Evolutionary conservation across 2,329 filamentous ascomycete genomes (phyloP), one percentile per base, ranked within the genome.

Genomic region (Alternaria triticimaculans): DNA sequence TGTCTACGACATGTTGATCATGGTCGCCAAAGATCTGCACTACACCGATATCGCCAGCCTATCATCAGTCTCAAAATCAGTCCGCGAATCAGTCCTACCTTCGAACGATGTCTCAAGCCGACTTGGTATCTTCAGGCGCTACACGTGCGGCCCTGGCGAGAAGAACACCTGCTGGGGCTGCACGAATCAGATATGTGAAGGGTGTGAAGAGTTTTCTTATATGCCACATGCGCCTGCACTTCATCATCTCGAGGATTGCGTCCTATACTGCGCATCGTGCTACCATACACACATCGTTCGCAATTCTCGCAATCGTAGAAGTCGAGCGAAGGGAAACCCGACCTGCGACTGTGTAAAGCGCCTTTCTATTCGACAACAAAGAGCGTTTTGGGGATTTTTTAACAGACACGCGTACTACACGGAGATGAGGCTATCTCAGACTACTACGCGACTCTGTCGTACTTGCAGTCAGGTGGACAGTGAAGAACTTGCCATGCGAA

Each of bases 1-100:
- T n/a, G 65, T 71, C 20, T 78, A 77, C 57, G 76, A 78, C 49
- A 72, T 78, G 44, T 61, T 78, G 4, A 69, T 78, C 15, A 55
- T 70, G 5, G 66, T 77, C 30, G 55, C 63, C 4, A 43, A 68
- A 41, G n/a, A 76, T n/a, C 65, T 77, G 3, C 75, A 78, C 60
- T 76, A 72, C 62, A 18, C 56, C 11, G 76, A 78, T 61, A 37
- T 76, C 15, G 37, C 68, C 33, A 72, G 66, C 44, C 66, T 78
- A n/a, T 61, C 64, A 23, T 59, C 66, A 1, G 66, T 71, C n/a
- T 77, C 74, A 1, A 74, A 71, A 46, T 69, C 65, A 56, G 66
- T 78, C 4, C 69, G 71, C 15, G 58, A 72, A 44, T 55, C 66
- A 6, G 65, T 77, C 12, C 63, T 77, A 5, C 74, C 74, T 18